phyloP scores from a whole-genome alignment of 2,329 filamentous ascomycete genomes.

The Fusarium guadeloupense region DNA sequence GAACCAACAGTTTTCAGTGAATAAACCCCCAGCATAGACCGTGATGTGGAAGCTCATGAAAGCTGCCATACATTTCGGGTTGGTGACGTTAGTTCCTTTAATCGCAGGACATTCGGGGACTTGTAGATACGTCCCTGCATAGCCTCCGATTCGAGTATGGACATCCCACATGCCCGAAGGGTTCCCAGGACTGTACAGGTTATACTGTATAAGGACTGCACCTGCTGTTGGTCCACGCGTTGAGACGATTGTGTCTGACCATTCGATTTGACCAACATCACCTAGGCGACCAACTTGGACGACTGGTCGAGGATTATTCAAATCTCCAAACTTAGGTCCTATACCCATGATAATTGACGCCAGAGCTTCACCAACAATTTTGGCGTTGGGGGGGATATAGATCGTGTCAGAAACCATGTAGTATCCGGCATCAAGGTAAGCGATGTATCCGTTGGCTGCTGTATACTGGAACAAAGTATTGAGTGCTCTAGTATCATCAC shows the following conservation, averaged over 20 bases:
- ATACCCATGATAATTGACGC: constrained; percentile 63
- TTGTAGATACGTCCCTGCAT: constrained; percentile 74
- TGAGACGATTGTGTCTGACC: constrained; percentile 76
- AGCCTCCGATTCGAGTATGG: constrained; percentile 79
- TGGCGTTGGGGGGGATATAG: constrained; percentile 57
- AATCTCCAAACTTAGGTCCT: constrained; percentile 65
- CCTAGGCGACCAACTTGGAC: constrained; percentile 72
- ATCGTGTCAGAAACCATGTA: constrained; percentile 68
- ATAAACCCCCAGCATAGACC: constrained; percentile 49
- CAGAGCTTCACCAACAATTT: constrained; percentile 69
- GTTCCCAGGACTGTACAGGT: constrained; percentile 61
- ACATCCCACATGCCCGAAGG: constrained; percentile 76
- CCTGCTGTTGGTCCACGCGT: constrained; percentile 73
- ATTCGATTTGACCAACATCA: constrained; percentile 72
- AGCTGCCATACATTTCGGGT: constrained; percentile 51
- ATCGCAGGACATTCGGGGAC: constrained; percentile 71
- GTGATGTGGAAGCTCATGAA: constrained; percentile 57
- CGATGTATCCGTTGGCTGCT: constrained; percentile 63
- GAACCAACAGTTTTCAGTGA: constrained; percentile 57
- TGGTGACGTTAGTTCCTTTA: constrained; percentile 44
- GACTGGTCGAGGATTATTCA: constrained; percentile 68
- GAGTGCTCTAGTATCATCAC: constrained; percentile 78
- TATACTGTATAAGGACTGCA: constrained; percentile 78
- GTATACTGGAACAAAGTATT: constrained; percentile 61
- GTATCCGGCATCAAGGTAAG: constrained; percentile 69